Evolutionary conservation across 108 stramenopile species (phyloP), one percentile per base, ranked within the genome.

Genomic region (Cyclotella kingstonii): DNA sequence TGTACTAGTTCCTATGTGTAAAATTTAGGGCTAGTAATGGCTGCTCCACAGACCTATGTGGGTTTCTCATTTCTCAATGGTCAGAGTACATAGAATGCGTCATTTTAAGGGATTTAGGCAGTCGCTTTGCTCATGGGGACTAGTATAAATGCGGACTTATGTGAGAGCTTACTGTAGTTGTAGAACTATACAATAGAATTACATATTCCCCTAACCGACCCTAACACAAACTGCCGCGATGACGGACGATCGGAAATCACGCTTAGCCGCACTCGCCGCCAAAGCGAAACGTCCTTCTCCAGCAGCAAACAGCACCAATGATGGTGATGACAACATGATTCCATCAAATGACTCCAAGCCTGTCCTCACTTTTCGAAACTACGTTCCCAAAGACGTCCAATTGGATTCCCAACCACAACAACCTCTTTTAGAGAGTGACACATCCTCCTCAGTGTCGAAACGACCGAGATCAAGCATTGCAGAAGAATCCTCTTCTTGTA

Each of bases 221-320:
- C 43, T 4, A 7, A 12, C 18, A 15, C 4, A 22, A 4, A 29
- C 14, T 30, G 6, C 46, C 21, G 68, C 48, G 28, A 75, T 74
- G 74, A 22, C 68, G 34, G 77, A 75, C 10, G 91, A 93, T 42
- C 73, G 91, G 30, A 87, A 86, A 80, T 81, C 83, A 25, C 73
- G 87, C 47, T 65, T 93, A 7, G 82, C 81, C 38, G 88, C 86
- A 10, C 66, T 93, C 42, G 81, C 88, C 14, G 81, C 86, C 22
- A 67, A 63, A 52, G 87, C 91, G 42, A 88, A 88, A 27, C 51
- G 90, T 12, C 73, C 57, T 26, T 14, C 34, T 14, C 28, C 30
- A 65, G 8, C 22, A 45, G 47, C 52, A 35, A 30, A 49, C 0
- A 46, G 70, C 33, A 41, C 53, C 41, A 62, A 27, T 17, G 21